Base-by-base conservation (phyloP, 345 rosid species). In the Sapria himalayana region DNA sequence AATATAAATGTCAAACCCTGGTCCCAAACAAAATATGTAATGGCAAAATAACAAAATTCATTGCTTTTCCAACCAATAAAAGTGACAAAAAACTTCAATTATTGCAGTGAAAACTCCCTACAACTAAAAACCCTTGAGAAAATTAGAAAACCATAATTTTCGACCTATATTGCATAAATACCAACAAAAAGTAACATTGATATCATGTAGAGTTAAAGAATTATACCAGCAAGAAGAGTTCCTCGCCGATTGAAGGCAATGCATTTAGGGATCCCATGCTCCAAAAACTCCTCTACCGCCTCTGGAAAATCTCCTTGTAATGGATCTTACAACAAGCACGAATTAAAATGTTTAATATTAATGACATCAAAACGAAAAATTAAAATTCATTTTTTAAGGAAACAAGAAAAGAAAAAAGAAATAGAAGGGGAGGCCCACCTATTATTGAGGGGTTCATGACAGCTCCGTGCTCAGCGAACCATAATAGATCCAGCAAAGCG, bases 281-380 rank as follows among this genome's bases (percentile, higher is more conserved):
- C 92, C 67, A 91, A 50, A 56, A 69, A 91, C 67, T 91, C 99
- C 70, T 91, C 95, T 46, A 91, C 84, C 37, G 84, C 95, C 56
- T 84, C 95, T 8, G 95, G 95, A 43, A 91, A 91, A 63, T 84
- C 99, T 53, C 99, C 99, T 73, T 91, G 99, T 62, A 91, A 29
- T 19, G 99, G 95, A 73, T 84, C 95, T 70, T 29, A 23, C 32
- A 41, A 37, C 1, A 32, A 19, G 31, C 27, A 20, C 24, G 20
- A 14, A 15, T 19, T 10, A 39, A 5, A 2, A 23, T 7, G 15
- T 2, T 32, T 17, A 29, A 22, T 22, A 11, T 12, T 10, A 45
- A 22, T n/a, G 35, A 21, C 3, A 3, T 29, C 25, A 19, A 48
- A 34, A 34, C 19, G 21, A 3, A 29, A 22, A 16, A 12, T 2